A percentile compares a stretch with the other conserved stretches of the same genome.
These are phyloP conservation scores for Salix arbutifolia DNA, from an alignment of 345 rosid species.

Conservation along the genomic window DNA sequence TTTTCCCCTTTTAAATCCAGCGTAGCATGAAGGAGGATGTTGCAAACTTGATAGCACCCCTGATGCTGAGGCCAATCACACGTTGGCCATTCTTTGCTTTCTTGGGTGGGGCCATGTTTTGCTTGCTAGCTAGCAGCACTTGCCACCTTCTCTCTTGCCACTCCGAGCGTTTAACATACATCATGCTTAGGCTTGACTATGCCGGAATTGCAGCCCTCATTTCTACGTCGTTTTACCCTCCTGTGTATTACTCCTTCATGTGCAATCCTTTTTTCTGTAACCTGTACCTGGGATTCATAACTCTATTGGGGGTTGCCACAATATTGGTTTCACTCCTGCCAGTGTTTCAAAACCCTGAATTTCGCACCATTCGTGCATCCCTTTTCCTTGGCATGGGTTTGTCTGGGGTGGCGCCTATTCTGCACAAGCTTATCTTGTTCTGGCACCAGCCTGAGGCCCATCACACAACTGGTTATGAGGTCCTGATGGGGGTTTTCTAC, in stretches of 20 bases:
- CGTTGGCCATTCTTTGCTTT: conserved; percentile 93
- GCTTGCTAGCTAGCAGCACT: conserved; percentile 80
- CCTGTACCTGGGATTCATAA: conserved; percentile 82
- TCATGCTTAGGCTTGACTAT: conserved; percentile 88
- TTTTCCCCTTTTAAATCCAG: conserved; percentile 37
- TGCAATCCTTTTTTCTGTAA: conserved; percentile 86
- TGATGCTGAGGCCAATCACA: conserved; percentile 67
- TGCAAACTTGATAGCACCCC: conserved; percentile 71
- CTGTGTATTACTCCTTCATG: conserved; percentile 90
- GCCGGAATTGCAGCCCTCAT: conserved; percentile 87
- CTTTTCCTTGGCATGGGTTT: conserved; percentile 86
- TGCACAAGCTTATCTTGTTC: conserved; percentile 72
- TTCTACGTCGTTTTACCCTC: conserved; percentile 90
- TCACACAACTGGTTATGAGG: conserved; percentile 82
- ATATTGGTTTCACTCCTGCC: conserved; percentile 68
- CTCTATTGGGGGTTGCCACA: conserved; percentile 68
- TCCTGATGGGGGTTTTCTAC: conserved; percentile 66
- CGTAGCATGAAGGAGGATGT: conserved; percentile 65
- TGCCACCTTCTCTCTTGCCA: conserved; percentile 93
- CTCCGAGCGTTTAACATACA: conserved; percentile 72
- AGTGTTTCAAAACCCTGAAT: conserved; percentile 73
- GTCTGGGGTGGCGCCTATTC: conserved; percentile 69
- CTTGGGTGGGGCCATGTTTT: conserved; percentile 95
- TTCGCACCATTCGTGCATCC: conserved; percentile 55
- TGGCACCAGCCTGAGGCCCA: conserved; percentile 86